phyloP scores from a whole-genome alignment of 2,329 filamentous ascomycete species.

The Nigrograna mackinnonii region DNA sequence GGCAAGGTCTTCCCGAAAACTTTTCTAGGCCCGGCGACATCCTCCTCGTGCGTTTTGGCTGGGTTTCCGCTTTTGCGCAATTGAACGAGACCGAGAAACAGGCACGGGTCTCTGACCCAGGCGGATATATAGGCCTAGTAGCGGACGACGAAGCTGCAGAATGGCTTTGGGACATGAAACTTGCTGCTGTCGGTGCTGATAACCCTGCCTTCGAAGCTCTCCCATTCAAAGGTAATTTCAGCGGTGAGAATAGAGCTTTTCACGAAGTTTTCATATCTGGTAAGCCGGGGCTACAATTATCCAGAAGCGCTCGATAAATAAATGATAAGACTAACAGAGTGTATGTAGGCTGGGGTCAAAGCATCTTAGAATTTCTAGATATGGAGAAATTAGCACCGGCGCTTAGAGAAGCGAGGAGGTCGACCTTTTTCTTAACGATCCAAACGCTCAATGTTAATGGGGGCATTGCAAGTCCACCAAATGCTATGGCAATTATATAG shows the following conservation, averaged over 20 bases:
- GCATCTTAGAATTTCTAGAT: constrained; percentile 3
- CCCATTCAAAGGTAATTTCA: background rate
- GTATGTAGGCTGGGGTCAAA: constrained; percentile 6
- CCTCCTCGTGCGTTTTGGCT: constrained; percentile 3
- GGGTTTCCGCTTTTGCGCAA: background rate
- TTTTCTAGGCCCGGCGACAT: constrained; percentile 4
- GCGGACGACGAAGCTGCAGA: constrained; percentile 3
- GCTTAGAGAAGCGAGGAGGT: background rate
- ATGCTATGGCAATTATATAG: constrained; percentile 8
- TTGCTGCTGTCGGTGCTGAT: constrained; percentile 3
- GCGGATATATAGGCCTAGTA: background rate
- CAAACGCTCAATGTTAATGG: constrained; percentile 3
- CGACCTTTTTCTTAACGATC: constrained; percentile 6
- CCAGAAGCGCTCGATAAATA: background rate
- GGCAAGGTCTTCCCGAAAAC: constrained; percentile 3
- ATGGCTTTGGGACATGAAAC: constrained; percentile 6
- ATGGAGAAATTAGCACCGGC: constrained; percentile 1
- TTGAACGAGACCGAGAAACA: constrained; percentile 3
- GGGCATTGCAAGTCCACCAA: constrained; percentile 6
- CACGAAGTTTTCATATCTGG: constrained; percentile 3
- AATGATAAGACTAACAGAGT: no score
- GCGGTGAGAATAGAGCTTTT: background rate
- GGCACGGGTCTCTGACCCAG: background rate
- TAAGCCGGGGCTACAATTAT: background rate
- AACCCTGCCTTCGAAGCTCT: constrained; percentile 3